These are phyloP conservation scores for Trichophyton schoenleinii DNA, from an alignment of 2,329 filamentous ascomycete genomes.

Conservation along the genomic window DNA sequence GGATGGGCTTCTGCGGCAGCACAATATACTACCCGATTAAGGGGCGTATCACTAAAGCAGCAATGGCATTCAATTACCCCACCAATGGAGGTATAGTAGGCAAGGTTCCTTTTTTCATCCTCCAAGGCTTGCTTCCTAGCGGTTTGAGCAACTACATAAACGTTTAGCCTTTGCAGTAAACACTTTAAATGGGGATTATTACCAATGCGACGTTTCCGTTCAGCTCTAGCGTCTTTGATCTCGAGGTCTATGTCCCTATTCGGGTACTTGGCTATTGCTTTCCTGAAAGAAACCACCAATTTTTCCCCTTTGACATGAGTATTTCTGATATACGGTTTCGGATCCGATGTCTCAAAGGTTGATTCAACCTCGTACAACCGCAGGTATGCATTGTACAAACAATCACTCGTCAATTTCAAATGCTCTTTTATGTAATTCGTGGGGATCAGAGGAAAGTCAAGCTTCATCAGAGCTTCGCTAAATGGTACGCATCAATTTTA, in stretches of 20 bases:
- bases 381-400: constrained; percentile 7
- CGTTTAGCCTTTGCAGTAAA: not conserved
- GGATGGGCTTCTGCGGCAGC: constrained; percentile 46
- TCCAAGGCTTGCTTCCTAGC: not conserved
- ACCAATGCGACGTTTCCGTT: constrained; percentile 14
- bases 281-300: constrained; percentile 1
- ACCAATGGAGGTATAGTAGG: constrained; percentile 7
- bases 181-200: not conserved
- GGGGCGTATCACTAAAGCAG: constrained; percentile 55
- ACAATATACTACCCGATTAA: constrained; percentile 59
- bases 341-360: not conserved
- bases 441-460: constrained; percentile 28
- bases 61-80: constrained; percentile 53
- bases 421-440: constrained; percentile 22
- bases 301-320: not conserved
- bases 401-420: not conserved
- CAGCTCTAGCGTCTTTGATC: constrained; percentile 23
- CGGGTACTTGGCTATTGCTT: not conserved
- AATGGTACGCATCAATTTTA: not conserved
- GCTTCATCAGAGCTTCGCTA: not conserved
- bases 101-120: not conserved
- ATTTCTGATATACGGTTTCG: not conserved
- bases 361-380: not conserved
- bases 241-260: constrained; percentile 19
- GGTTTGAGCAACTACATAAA: not conserved